phyloP scores from a whole-genome alignment of 2,329 filamentous ascomycete genomes.

The Alternaria viburni region DNA sequence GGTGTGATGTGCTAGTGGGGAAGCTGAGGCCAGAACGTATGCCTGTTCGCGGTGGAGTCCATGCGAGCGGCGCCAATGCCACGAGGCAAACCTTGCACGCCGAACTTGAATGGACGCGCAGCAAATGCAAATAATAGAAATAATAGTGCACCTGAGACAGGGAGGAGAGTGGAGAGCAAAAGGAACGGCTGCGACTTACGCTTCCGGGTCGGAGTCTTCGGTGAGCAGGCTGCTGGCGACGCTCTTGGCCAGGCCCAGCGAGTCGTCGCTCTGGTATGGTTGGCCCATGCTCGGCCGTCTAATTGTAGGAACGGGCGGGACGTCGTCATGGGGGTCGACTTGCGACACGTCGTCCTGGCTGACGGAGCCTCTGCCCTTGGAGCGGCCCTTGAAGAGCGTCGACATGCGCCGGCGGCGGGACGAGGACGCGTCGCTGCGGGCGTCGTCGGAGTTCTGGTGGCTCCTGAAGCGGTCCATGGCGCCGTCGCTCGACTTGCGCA shows the following conservation, averaged over 20 bases:
- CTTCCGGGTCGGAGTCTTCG: conserved; percentile 58
- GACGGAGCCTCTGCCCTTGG: conserved; percentile 38
- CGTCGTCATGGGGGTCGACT: conserved; percentile 21
- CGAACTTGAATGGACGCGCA: neutral
- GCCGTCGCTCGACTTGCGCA: conserved; percentile 45
- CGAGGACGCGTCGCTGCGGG: conserved; percentile 49
- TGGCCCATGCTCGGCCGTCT: conserved; percentile 20
- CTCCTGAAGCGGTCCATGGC: conserved; percentile 50
- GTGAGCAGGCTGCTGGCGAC: conserved; percentile 57
- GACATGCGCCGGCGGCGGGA: conserved; percentile 56
- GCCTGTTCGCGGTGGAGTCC: conserved; percentile 22
- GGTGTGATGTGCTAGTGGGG: conserved; percentile 18
- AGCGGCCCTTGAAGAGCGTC: conserved; percentile 59
- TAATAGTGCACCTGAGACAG: conserved; percentile 13
- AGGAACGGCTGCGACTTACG: conserved; percentile 50
- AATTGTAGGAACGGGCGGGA: conserved; percentile 32
- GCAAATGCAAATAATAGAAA: conserved; percentile 10
- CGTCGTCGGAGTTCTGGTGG: conserved; percentile 49
- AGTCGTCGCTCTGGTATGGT: conserved; percentile 47
- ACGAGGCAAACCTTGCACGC: conserved; percentile 7
- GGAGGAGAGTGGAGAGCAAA: neutral
- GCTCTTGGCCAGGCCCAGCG: conserved; percentile 52
- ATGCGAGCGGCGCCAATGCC: conserved; percentile 24
- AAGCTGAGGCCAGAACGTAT: conserved; percentile 26
- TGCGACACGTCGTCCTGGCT: conserved; percentile 40